Percentiles rank a stretch among this genome's conserved stretches.
Evolutionary conservation across 2,329 filamentous ascomycete genomes (phyloP).

Genomic region (Xylaria sp.): DNA sequence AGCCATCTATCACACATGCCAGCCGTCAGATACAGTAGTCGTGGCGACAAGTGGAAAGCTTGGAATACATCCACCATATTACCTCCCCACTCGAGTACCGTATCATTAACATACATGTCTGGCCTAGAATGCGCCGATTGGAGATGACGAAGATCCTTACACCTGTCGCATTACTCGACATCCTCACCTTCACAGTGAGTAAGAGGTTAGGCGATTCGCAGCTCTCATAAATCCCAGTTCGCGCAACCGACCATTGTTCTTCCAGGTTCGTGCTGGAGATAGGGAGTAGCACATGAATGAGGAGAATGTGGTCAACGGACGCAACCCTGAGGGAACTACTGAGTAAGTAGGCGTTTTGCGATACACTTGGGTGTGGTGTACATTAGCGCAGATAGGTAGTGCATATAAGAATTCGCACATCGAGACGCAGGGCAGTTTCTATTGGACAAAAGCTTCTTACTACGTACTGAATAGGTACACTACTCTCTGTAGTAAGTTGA

Average conservation of each 20-base stretch:
- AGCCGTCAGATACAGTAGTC: constrained; percentile 30
- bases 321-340: neutral
- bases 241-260: neutral
- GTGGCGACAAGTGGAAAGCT: constrained; percentile 35
- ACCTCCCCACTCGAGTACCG: constrained; percentile 9
- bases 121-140: constrained; percentile 14
- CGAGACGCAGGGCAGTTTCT: constrained; percentile 24
- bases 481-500: constrained; percentile 15
- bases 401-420: constrained; percentile 19
- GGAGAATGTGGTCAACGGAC: constrained; percentile 22
- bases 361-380: constrained; percentile 36
- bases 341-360: neutral
- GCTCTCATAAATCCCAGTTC: neutral
- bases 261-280: neutral
- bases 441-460: constrained; percentile 32
- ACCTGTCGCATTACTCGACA: constrained; percentile 28
- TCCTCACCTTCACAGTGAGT: neutral
- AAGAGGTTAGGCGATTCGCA: neutral
- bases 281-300: constrained; percentile 21
- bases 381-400: constrained; percentile 30
- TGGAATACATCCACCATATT: constrained; percentile 26
- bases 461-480: constrained; percentile 9
- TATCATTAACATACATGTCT: constrained; percentile 15
- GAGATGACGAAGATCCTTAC: constrained; percentile 32
- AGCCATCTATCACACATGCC: constrained; percentile 25